These are phyloP conservation scores for Phytophthora vignae DNA, from an alignment of 352 stramenopile species.

Conservation along the genomic window DNA sequence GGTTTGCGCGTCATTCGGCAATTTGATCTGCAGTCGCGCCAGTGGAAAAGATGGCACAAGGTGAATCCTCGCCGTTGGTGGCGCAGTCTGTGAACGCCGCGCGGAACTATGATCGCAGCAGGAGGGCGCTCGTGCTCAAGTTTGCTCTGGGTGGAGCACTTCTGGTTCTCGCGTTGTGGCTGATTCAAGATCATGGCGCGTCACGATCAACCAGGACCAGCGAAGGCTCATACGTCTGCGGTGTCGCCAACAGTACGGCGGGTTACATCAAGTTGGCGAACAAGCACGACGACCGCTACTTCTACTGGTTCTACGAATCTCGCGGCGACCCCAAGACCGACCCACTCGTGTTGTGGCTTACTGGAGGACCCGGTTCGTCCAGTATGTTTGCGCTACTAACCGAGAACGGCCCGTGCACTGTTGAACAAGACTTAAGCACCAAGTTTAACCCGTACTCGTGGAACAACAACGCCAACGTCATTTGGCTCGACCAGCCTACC, in stretches of 20 bases:
- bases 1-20: slow-evolving; percentile 13
- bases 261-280: slow-evolving; percentile 58
- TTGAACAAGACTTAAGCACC: slow-evolving; percentile 46
- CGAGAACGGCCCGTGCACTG: slow-evolving; percentile 62
- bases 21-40: slow-evolving; percentile 1
- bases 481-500: slow-evolving; percentile 67
- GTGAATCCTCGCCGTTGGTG: slow-evolving; percentile 36
- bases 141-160: slow-evolving; percentile 23
- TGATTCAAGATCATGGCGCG: slow-evolving; percentile 22
- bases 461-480: slow-evolving; percentile 59
- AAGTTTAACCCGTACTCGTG: slow-evolving; percentile 56
- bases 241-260: slow-evolving; percentile 47
- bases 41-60: slow-evolving; percentile 14
- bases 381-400: slow-evolving; percentile 52
- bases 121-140: slow-evolving; percentile 24
- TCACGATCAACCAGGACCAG: background rate
- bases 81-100: background rate
- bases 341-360: slow-evolving; percentile 80
- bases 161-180: slow-evolving; percentile 30
- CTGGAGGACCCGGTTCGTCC: slow-evolving; percentile 51
- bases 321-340: slow-evolving; percentile 51
- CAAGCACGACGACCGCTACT: slow-evolving; percentile 56
- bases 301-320: slow-evolving; percentile 72
- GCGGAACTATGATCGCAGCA: slow-evolving; percentile 6
- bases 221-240: slow-evolving; percentile 15